Base-by-base conservation (phyloP, 2,329 filamentous ascomycete species). In the Pseudogymnoascus sp. region DNA sequence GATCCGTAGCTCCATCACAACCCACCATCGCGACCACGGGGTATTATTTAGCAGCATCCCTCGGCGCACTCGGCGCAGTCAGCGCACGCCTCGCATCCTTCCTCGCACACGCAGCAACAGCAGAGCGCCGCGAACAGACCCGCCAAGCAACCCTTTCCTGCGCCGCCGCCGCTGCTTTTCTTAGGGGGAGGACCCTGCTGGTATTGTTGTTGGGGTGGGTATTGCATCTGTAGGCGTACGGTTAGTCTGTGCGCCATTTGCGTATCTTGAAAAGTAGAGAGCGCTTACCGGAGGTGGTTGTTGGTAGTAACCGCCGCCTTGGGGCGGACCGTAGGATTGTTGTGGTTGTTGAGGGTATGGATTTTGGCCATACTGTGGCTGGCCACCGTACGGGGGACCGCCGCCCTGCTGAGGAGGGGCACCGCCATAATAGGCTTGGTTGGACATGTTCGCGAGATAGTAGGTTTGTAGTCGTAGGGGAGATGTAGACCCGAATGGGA, bases 61-160 rank as follows among this genome's bases (percentile, higher is more conserved):
- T 71, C 69, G 38, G 64, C 66, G 65, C 69, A 72, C 52, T 62
- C 70, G 55, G 65, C 66, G 71, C 78, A 80, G 39, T 80, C 78
- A 59, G 74, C 72, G 65, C 78, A 80, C 67, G 77, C 78, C 67
- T 82, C 80, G 70, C 80, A 80, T 61, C 77, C 75, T 67, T 81
- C 77, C 67, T 80, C 79, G 66, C 76, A 78, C 62, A 79, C 74
- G 68, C 79, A 82, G 71, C 80, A 82, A 69, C 78, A 81, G 69
- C 79, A 81, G 39, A 80, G 66, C 12, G 76, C 73, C 29, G 78
- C 79, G 10, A 82, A 70, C 70, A 78, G 81, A 62, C 74, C 76
- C 64, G 75, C 72, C 45, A 80, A 71, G 66, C 78, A 80, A 62
- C 77, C 76, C 26, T 67, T 70, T 45, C 74, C 74, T 29, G 75